phyloP scores from a whole-genome alignment of 805 yeast species.

The Metschnikowia baotianmanensis region DNA sequence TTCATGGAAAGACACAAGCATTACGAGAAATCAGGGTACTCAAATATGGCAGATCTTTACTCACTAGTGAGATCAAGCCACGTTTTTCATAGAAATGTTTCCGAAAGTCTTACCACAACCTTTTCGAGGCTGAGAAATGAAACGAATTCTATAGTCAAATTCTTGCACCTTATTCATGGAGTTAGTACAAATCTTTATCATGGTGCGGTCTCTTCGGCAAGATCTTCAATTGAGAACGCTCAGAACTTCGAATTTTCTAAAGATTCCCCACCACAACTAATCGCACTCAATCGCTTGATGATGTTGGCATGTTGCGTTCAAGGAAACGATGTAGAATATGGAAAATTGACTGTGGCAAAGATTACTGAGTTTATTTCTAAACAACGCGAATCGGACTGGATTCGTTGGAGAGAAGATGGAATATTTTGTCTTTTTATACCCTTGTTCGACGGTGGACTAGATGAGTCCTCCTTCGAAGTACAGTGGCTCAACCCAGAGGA shows the following conservation, averaged over 20 bases:
- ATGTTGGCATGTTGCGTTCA: conserved; percentile 26
- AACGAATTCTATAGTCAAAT: conserved; percentile 17
- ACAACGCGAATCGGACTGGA: conserved; percentile 23
- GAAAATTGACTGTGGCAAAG: conserved; percentile 24
- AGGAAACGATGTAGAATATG: conserved; percentile 23
- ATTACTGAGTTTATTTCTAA: conserved; percentile 16
- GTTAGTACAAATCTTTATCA: conserved; percentile 30
- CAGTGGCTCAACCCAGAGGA: conserved; percentile 45
- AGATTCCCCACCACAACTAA: conserved; percentile 26
- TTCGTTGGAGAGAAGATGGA: conserved; percentile 33
- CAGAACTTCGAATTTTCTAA: conserved; percentile 3
- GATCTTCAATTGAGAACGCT: conserved; percentile 18
- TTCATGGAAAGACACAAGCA: conserved; percentile 6
- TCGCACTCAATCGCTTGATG: conserved; percentile 29
- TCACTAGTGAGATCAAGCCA: conserved; percentile 29
- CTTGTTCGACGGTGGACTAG: not conserved
- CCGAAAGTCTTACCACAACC: conserved; percentile 25
- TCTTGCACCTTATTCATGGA: conserved; percentile 26
- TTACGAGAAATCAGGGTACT: conserved; percentile 10
- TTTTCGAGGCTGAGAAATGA: conserved; percentile 10
- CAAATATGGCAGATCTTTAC: conserved; percentile 27
- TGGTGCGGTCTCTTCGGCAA: conserved; percentile 25
- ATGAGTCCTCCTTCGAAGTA: conserved; percentile 22
- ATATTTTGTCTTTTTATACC: conserved; percentile 4
- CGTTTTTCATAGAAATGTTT: conserved; percentile 26